phyloP scores from a whole-genome alignment of 2,329 filamentous ascomycete genomes.

The Dryadomyces quercivorus region DNA sequence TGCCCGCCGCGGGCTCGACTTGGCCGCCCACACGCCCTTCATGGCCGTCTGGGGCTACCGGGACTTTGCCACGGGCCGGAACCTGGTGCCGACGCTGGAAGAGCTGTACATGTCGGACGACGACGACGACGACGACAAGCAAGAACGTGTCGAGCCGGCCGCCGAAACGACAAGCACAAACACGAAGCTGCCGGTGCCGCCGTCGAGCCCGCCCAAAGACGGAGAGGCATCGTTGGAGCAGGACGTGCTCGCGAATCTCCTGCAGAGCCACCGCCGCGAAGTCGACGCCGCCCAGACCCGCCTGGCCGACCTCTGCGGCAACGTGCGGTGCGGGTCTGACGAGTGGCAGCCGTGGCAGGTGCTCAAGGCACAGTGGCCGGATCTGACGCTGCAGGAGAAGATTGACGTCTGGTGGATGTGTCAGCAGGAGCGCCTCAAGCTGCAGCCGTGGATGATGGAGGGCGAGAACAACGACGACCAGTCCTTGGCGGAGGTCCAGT shows the following conservation, averaged over 20 bases:
- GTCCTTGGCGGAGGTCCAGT: not conserved
- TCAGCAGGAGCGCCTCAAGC: slow-evolving; percentile 14
- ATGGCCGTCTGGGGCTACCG: slow-evolving; percentile 54
- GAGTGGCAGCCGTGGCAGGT: slow-evolving; percentile 33
- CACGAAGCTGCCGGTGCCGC: too few relatives aligned
- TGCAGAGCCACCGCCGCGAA: slow-evolving; percentile 27
- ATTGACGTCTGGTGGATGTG: slow-evolving; percentile 22
- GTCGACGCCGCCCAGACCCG: slow-evolving; percentile 17
- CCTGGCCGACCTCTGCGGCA: slow-evolving; percentile 17
- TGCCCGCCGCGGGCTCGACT: slow-evolving; percentile 37
- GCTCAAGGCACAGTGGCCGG: slow-evolving; percentile 30
- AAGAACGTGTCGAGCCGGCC: not conserved
- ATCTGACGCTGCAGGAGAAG: slow-evolving; percentile 24
- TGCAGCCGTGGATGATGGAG: slow-evolving; percentile 9
- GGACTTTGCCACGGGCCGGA: slow-evolving; percentile 36
- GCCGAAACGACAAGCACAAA: not conserved
- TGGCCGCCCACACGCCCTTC: slow-evolving; percentile 29
- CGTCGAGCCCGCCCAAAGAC: too few relatives aligned
- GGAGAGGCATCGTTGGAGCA: slow-evolving; percentile 11
- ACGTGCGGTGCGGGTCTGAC: slow-evolving; percentile 17
- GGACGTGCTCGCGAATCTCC: slow-evolving; percentile 17
- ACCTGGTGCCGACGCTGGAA: slow-evolving; percentile 33
- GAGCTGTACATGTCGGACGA: slow-evolving; percentile 41
- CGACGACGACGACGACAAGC: not conserved
- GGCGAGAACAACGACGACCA: slow-evolving; percentile 23